Evolutionary conservation across 2,329 filamentous ascomycete genomes (phyloP).

Genomic region (Lizonia empirigonia): DNA sequence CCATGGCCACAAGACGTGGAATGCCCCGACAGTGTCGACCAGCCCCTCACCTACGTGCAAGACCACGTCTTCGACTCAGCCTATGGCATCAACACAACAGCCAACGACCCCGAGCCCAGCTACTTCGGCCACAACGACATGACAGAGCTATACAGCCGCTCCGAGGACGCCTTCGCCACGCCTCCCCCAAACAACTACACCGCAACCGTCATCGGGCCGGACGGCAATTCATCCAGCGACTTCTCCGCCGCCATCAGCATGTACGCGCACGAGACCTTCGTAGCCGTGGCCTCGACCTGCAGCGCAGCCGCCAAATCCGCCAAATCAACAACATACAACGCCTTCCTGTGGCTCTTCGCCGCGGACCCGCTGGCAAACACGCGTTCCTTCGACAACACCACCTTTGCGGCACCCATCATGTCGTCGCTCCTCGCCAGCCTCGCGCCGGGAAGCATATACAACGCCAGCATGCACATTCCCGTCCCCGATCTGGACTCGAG

Average conservation of each 20-base stretch:
- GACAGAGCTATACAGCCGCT: slow-evolving; percentile 2
- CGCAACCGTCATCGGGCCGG: not conserved
- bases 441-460: not conserved
- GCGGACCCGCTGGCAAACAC: not conserved
- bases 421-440: not conserved
- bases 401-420: not conserved
- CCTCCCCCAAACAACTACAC: not conserved
- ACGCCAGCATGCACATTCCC: not conserved
- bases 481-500: not conserved
- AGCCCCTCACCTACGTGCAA: not conserved
- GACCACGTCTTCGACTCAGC: not conserved
- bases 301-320: too few relatives aligned
- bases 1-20: not conserved
- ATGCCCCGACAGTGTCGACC: not conserved
- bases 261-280: not conserved
- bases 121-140: not conserved
- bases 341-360: not conserved
- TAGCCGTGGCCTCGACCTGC: not conserved
- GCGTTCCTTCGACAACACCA: not conserved
- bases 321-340: not conserved
- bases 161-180: not conserved
- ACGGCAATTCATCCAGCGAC: not conserved
- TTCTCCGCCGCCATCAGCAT: slow-evolving; percentile 1
- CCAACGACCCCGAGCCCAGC: not conserved
- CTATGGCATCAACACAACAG: not conserved